Evolutionary conservation across 2,329 filamentous ascomycete species (phyloP).

Genomic region (Penicillium psychrosexuale): DNA sequence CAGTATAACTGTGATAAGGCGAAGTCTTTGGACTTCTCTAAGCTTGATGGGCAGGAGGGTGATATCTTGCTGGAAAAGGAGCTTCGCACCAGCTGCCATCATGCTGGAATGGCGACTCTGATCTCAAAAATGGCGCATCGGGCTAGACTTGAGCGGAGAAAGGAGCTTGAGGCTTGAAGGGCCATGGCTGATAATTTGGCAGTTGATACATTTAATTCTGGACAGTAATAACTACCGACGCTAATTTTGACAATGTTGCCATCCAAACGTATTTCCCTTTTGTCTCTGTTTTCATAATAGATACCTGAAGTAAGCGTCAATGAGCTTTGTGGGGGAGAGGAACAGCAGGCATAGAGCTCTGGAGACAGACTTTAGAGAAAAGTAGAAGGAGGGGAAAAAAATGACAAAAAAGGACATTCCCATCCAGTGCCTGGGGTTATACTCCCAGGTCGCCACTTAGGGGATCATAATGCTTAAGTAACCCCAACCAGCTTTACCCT

Average conservation of each 20-base stretch:
- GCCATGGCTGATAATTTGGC: background rate
- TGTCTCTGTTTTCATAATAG: background rate
- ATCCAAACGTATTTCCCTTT: no score
- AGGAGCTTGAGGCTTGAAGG: background rate
- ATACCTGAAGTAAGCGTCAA: background rate
- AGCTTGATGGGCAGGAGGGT: slow-evolving; percentile 19
- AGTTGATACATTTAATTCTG: background rate
- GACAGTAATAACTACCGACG: background rate
- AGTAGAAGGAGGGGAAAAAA: no score
- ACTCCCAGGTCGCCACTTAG: no score
- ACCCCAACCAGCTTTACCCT: no score
- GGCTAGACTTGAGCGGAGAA: slow-evolving; percentile 9
- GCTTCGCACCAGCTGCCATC: slow-evolving; percentile 22
- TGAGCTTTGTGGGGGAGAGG: background rate
- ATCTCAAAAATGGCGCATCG: slow-evolving; percentile 19
- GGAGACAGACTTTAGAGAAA: no score
- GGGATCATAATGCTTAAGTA: no score
- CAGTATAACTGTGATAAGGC: slow-evolving; percentile 52
- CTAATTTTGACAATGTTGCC: background rate
- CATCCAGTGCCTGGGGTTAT: no score
- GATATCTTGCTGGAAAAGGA: background rate
- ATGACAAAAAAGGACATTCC: no score
- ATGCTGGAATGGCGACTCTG: slow-evolving; percentile 25
- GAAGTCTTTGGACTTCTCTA: slow-evolving; percentile 34
- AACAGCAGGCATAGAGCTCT: background rate